phyloP scores from a whole-genome alignment of 169 alveolate species.

The Plasmodium inui region DNA sequence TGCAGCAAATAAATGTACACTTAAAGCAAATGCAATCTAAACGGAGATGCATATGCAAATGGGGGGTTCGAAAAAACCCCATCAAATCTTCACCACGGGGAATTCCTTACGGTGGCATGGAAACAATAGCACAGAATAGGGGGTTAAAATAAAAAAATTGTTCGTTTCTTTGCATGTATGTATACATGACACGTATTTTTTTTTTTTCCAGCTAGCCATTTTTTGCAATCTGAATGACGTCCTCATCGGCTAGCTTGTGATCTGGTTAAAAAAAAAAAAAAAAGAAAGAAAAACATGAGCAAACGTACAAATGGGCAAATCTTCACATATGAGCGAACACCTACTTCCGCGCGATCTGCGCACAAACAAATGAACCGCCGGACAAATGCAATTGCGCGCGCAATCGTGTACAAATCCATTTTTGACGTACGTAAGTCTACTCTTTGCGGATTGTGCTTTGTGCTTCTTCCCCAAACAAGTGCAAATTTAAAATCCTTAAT shows the following conservation, averaged over 20 bases:
- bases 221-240: slow-evolving; percentile 87
- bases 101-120: not conserved
- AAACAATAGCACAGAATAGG: not conserved
- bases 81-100: not conserved
- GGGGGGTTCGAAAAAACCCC: not conserved
- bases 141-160: not conserved
- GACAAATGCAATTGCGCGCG: not conserved
- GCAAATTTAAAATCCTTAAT: slow-evolving; percentile 93
- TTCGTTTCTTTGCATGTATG: not conserved
- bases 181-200: not conserved
- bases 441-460: slow-evolving; percentile 95
- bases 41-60: not conserved
- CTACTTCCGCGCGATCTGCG: not conserved
- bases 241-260: slow-evolving; percentile 86
- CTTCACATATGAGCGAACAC: not conserved
- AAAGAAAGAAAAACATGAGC: not conserved
- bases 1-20: not conserved
- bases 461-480: slow-evolving; percentile 98
- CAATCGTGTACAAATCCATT: not conserved
- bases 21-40: not conserved
- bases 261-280: slow-evolving; percentile 61
- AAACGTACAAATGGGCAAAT: not conserved
- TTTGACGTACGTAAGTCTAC: slow-evolving; percentile 90
- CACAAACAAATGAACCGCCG: not conserved
- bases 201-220: slow-evolving; percentile 59